Base-by-base conservation (phyloP, 257 asterid genomes). In the Salvia miltiorrhiza region DNA sequence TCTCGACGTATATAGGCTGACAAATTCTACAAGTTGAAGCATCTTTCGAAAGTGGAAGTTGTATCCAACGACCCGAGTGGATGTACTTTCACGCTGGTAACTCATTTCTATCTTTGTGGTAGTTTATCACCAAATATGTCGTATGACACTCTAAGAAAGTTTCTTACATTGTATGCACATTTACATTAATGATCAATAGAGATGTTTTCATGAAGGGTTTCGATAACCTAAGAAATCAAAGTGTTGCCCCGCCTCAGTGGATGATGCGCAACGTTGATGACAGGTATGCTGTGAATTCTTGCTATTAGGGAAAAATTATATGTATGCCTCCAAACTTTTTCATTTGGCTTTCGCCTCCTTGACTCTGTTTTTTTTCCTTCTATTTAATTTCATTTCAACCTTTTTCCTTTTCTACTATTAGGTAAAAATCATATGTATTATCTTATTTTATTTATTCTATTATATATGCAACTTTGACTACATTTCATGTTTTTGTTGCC, bases 161-260 rank as follows among this genome's bases (percentile, higher is more conserved):
- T 55, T 20, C 67, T 48, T 53, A 23, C 40, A 33, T 56, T 65
- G 56, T 56, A 64, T 49, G 13, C 64, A 66, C 72, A 54, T 39
- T 69, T 50, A 40, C 26, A 26, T 63, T 65, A 10, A 64, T 75
- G 71, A 54, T 71, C 64, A 45, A 30, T 48, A 49, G 44, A 74
- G 72, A 45, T 68, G 47, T 57, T 43, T 81, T 72, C 21, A 45
- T 84, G 64, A 76, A 94, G 97, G 97, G 99, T 26, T 94, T 94
- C 65, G 97, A 94, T 83, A 94, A 94, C 80, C 96, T 94, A 52
- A 87, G 96, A 79, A 94, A 79, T 79, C 96, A 91, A 75, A 87
- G 86, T 83, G 97, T 94, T 71, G 90, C 96, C 63, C 99, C 99
- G 20, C 96, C 99, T 41, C 99, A 94, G 73, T 94, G 99, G 99